Conservation (phyloP, 2,329 filamentous ascomycete species). For the Aspergillus pseudotamarii region DNA sequence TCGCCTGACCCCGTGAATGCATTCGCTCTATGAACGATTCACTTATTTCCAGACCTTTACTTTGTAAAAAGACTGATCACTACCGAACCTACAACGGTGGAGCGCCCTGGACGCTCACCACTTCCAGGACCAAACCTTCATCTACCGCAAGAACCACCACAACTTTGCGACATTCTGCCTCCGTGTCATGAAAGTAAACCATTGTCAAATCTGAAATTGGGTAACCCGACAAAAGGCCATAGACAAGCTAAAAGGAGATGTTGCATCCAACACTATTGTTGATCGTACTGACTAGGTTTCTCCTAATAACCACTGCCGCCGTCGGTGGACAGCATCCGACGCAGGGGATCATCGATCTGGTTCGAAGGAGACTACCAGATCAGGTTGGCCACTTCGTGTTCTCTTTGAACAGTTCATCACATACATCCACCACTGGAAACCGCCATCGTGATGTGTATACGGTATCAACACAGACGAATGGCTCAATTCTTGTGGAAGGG, state of each 20-base stretch:
- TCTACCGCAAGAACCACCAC: too few species aligned
- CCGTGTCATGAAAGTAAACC: too few species aligned
- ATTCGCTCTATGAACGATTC: too few species aligned
- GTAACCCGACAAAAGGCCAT: too few species aligned
- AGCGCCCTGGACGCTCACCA: too few species aligned
- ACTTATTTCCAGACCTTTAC: too few species aligned
- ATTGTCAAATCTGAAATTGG: too few species aligned
- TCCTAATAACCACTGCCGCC: neutral
- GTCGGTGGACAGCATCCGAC: neutral
- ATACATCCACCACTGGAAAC: too few species aligned
- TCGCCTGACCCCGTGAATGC: too few species aligned
- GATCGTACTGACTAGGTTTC: neutral
- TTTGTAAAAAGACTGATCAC: too few species aligned
- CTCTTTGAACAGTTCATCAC: neutral
- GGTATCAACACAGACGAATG: neutral
- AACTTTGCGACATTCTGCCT: neutral
- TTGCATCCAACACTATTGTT: neutral
- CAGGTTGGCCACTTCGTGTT: neutral
- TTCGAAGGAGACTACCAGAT: neutral
- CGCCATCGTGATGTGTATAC: neutral
- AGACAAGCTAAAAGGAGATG: neutral
- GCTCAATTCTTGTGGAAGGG: neutral
- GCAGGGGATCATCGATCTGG: neutral
- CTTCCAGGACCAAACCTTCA: too few species aligned
- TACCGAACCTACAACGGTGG: too few species aligned